These are phyloP conservation scores for Fusarium sarcochroum DNA, from an alignment of 2,329 filamentous ascomycete species.

Conservation along the genomic window DNA sequence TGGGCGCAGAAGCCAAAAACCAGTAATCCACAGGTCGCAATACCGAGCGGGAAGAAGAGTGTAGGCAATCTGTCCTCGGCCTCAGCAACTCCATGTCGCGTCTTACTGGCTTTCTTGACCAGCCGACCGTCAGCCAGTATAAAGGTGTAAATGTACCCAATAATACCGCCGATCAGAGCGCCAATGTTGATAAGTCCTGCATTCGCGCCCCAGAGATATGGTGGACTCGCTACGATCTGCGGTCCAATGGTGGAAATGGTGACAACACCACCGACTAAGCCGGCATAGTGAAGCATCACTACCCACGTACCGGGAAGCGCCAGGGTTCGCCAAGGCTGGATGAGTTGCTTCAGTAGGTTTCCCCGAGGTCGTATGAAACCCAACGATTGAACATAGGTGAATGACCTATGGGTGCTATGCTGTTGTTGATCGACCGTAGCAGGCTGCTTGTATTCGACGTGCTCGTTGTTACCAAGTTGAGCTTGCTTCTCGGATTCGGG, in stretches of 20 bases:
- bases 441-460: constrained; percentile 18
- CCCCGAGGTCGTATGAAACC: constrained; percentile 26
- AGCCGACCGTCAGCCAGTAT: constrained; percentile 42
- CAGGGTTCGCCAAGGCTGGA: constrained; percentile 34
- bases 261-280: constrained; percentile 54
- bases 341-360: constrained; percentile 5
- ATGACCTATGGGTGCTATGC: background rate
- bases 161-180: constrained; percentile 49
- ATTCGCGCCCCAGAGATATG: constrained; percentile 54
- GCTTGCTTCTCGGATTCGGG: constrained; percentile 6
- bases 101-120: constrained; percentile 28
- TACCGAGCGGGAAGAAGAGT: constrained; percentile 49
- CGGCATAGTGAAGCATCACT: constrained; percentile 56
- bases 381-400: constrained; percentile 20
- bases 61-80: constrained; percentile 52
- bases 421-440: background rate
- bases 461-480: constrained; percentile 15
- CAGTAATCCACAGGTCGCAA: constrained; percentile 53
- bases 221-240: constrained; percentile 47
- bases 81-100: constrained; percentile 49
- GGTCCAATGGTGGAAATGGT: constrained; percentile 55
- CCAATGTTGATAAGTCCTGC: constrained; percentile 55
- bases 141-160: constrained; percentile 49
- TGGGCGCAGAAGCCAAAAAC: constrained; percentile 57
- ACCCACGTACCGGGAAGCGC: constrained; percentile 54